phyloP scores from a whole-genome alignment of 202 grass and related monocot genomes.

The Setaria viridis region DNA sequence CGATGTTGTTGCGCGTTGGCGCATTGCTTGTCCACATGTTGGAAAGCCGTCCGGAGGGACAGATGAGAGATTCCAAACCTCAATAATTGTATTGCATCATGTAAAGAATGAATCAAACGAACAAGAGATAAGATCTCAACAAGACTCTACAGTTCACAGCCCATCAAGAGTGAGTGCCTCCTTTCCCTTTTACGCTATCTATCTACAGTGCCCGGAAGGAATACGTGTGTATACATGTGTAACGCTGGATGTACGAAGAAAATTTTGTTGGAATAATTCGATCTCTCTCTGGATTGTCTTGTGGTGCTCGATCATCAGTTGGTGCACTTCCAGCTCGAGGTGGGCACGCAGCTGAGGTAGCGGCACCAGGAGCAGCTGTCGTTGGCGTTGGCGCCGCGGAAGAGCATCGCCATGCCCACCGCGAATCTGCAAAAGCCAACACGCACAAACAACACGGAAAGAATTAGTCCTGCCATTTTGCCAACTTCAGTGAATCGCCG shows the following conservation, averaged over 20 bases:
- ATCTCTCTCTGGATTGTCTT: background rate
- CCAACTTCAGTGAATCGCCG: background rate
- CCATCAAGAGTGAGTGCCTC: background rate
- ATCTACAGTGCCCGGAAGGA: conserved; percentile 52
- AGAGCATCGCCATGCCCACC: conserved; percentile 68
- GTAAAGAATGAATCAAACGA: conserved; percentile 55
- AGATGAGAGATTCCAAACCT: conserved; percentile 40
- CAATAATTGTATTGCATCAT: conserved; percentile 45
- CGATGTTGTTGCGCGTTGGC: background rate
- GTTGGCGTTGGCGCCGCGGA: conserved; percentile 75
- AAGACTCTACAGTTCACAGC: conserved; percentile 34
- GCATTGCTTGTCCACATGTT: conserved; percentile 8
- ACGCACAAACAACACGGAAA: conserved; percentile 21
- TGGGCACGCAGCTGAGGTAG: conserved; percentile 88
- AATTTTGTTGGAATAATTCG: background rate
- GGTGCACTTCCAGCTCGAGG: conserved; percentile 66
- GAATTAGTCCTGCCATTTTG: conserved; percentile 34
- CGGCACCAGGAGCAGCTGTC: conserved; percentile 85
- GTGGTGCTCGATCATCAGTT: conserved; percentile 24
- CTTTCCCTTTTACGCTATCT: conserved; percentile 39
- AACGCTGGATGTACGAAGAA: conserved; percentile 37
- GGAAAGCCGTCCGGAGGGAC: background rate
- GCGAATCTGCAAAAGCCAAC: conserved; percentile 64
- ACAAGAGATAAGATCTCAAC: conserved; percentile 44
- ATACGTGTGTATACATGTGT: background rate